These are phyloP conservation scores for Cornus kousa DNA, from an alignment of 148 eudicot species.

Conservation along the genomic window DNA sequence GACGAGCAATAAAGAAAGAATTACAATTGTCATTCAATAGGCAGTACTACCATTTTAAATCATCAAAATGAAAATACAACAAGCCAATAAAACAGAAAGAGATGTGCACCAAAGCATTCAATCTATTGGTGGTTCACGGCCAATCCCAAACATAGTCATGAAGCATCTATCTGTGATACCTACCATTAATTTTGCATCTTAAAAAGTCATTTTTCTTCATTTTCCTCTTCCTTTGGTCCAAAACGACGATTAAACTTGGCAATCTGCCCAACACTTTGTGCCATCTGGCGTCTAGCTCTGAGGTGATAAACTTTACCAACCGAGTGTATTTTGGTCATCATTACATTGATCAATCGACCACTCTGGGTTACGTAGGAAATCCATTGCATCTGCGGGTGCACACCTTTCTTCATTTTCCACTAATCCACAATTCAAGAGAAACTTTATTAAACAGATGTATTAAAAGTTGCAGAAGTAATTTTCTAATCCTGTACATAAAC, in stretches of 20 bases:
- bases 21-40: background rate
- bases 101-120: background rate
- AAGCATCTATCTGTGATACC: background rate
- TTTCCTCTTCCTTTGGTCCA: constrained; percentile 45
- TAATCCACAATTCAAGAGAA: background rate
- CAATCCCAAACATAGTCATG: background rate
- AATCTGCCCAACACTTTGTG: constrained; percentile 67
- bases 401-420: constrained; percentile 61
- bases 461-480: constrained; percentile 23
- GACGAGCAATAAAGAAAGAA: background rate
- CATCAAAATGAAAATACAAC: background rate
- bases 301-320: constrained; percentile 82
- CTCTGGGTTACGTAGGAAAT: constrained; percentile 61
- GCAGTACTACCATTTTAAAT: background rate
- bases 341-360: constrained; percentile 50
- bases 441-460: constrained; percentile 17
- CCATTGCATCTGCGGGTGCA: constrained; percentile 82
- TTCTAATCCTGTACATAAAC: background rate
- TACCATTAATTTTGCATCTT: constrained; percentile 11
- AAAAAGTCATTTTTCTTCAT: constrained; percentile 35
- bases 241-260: constrained; percentile 83
- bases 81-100: background rate
- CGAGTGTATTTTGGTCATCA: constrained; percentile 81
- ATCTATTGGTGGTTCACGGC: background rate
- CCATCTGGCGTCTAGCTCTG: constrained; percentile 79